phyloP scores from a whole-genome alignment of 805 yeast species.

The Ogataea nonfermentans region DNA sequence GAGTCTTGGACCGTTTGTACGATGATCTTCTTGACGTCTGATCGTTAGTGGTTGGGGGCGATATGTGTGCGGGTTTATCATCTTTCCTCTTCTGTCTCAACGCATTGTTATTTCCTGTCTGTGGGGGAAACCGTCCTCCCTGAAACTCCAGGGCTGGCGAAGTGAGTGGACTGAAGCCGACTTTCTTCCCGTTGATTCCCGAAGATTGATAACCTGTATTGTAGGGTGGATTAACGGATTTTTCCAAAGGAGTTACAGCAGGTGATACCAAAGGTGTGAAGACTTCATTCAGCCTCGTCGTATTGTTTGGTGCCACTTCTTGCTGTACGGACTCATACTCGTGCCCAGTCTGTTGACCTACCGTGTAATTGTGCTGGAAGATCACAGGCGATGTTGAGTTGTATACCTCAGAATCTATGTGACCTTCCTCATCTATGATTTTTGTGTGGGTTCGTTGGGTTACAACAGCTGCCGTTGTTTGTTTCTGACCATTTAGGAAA shows the following conservation, averaged over 20 bases:
- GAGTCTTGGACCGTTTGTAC: constrained; percentile 38
- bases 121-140: constrained; percentile 21
- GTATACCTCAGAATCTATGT: background rate
- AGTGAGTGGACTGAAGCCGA: constrained; percentile 50
- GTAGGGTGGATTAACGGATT: constrained; percentile 15
- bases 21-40: constrained; percentile 21
- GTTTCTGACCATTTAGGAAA: too few species aligned
- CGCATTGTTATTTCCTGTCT: constrained; percentile 13
- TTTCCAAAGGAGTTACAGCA: constrained; percentile 63
- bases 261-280: constrained; percentile 81
- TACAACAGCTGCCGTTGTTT: background rate
- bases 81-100: constrained; percentile 32
- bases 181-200: constrained; percentile 14
- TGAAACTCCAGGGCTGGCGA: constrained; percentile 66
- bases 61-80: constrained; percentile 21
- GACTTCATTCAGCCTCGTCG: constrained; percentile 54
- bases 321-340: constrained; percentile 8
- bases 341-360: constrained; percentile 7
- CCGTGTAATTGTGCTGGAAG: constrained; percentile 14
- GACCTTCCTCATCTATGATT: background rate
- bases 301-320: constrained; percentile 4
- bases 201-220: background rate
- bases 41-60: constrained; percentile 26
- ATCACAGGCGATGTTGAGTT: constrained; percentile 3
- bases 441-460: background rate